phyloP scores from a whole-genome alignment of 2,329 filamentous ascomycete genomes.

The Dactylellina parvicollis region DNA sequence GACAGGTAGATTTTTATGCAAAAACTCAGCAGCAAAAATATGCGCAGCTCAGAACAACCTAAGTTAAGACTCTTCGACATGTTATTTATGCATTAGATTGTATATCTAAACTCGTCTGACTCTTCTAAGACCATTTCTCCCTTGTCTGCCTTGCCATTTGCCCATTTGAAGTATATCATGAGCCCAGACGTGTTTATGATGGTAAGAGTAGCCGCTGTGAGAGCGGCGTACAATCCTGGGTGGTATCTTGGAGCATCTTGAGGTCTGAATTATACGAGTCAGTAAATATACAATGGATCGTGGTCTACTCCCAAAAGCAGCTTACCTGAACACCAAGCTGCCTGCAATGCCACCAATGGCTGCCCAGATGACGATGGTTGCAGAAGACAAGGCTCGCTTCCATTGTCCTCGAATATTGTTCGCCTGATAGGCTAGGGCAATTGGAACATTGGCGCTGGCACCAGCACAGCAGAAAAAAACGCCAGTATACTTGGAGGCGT shows the following conservation, averaged over 20 bases:
- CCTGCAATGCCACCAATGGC: constrained; percentile 82
- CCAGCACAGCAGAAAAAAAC: constrained; percentile 79
- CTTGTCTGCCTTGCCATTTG: constrained; percentile 24
- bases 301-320: not conserved
- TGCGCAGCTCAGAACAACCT: too few relatives aligned
- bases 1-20: too few relatives aligned
- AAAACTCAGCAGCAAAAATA: too few relatives aligned
- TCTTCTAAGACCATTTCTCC: constrained; percentile 39
- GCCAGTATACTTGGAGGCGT: constrained; percentile 74
- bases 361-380: constrained; percentile 78
- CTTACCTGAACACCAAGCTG: constrained; percentile 73
- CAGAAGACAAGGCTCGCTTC: constrained; percentile 83
- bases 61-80: too few relatives aligned
- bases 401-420: constrained; percentile 90
- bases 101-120: constrained; percentile 42
- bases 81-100: constrained; percentile 27
- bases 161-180: constrained; percentile 37
- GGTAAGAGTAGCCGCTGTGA: constrained; percentile 23
- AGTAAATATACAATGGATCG: not conserved
- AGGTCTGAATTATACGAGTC: constrained; percentile 4
- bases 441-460: constrained; percentile 79
- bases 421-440: constrained; percentile 80
- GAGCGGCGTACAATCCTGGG: constrained; percentile 37
- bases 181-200: constrained; percentile 28
- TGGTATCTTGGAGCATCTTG: constrained; percentile 39